A percentile compares a stretch with the other conserved stretches of the same genome.
Evolutionary conservation across 495 filamentous ascomycete genomes (phyloP).

Genomic region (Talaromyces ruber): DNA sequence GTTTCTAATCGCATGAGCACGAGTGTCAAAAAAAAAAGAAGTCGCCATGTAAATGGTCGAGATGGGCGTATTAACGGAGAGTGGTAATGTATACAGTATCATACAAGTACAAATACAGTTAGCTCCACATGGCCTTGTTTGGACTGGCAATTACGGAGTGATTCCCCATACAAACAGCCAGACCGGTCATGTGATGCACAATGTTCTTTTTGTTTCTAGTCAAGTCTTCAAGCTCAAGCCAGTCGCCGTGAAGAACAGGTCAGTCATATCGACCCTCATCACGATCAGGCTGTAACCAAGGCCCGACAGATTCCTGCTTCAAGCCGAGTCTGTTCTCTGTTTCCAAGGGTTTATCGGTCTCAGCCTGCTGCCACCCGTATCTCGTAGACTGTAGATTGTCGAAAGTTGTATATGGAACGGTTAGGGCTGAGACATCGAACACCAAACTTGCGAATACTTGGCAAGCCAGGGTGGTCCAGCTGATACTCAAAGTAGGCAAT

Average conservation of each 20-base stretch:
- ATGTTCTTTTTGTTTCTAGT: conserved; percentile 1
- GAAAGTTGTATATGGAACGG: neutral
- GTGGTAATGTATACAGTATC: neutral
- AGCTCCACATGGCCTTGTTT: neutral
- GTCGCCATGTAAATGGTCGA: neutral
- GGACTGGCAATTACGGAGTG: neutral
- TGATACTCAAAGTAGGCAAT: neutral
- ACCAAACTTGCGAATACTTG: neutral
- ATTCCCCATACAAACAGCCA: neutral
- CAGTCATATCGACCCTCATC: neutral
- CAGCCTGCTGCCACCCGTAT: neutral
- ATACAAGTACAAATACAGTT: neutral
- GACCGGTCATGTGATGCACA: neutral
- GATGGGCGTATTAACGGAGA: neutral
- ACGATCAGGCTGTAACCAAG: neutral
- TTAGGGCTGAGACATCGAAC: neutral
- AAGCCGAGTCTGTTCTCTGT: neutral
- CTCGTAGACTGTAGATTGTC: no score
- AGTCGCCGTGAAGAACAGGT: neutral
- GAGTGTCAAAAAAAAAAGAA: neutral
- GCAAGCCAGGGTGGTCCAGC: neutral
- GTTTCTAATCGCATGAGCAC: neutral
- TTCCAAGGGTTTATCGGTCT: neutral
- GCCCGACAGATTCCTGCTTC: neutral
- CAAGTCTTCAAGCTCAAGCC: neutral